phyloP scores from a whole-genome alignment of 2,329 filamentous ascomycete genomes.

The Hypoxylon sp. region DNA sequence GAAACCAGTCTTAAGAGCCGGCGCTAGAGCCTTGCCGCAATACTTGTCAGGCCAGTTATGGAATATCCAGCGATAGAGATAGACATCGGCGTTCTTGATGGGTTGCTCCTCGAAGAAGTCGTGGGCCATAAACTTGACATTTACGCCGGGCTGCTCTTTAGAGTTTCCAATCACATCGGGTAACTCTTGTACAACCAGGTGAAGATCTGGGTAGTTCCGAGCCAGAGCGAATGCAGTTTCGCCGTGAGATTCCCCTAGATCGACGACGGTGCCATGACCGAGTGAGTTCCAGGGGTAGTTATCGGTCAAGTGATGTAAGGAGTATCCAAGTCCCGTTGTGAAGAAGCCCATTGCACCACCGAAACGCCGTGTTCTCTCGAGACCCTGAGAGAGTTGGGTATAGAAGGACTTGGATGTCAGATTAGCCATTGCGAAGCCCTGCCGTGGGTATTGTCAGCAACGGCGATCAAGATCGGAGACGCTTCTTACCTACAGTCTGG shows the following conservation, averaged over 20 bases:
- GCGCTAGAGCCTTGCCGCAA: slow-evolving; percentile 39
- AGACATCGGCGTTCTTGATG: slow-evolving; percentile 52
- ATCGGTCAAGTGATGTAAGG: slow-evolving; percentile 16
- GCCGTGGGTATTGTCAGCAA: slow-evolving; percentile 12
- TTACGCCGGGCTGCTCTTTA: slow-evolving; percentile 2
- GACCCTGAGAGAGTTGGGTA: slow-evolving; percentile 17
- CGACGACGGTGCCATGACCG: slow-evolving; percentile 3
- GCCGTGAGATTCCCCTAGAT: slow-evolving; percentile 22
- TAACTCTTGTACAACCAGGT: slow-evolving; percentile 30
- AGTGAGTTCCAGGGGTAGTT: slow-evolving; percentile 15
- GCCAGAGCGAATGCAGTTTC: slow-evolving; percentile 13
- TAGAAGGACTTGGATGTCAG: slow-evolving; percentile 21
- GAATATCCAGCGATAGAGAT: slow-evolving; percentile 57
- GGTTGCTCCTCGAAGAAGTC: slow-evolving; percentile 58
- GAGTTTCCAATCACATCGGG: slow-evolving; percentile 17
- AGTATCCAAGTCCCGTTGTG: slow-evolving; percentile 1
- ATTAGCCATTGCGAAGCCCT: slow-evolving; percentile 27
- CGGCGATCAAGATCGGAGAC: not conserved
- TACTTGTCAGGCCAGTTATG: slow-evolving; percentile 59
- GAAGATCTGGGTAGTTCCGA: slow-evolving; percentile 6
- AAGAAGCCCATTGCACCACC: slow-evolving; percentile 25
- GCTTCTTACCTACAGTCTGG: slow-evolving; percentile 7
- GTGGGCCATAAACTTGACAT: slow-evolving; percentile 48
- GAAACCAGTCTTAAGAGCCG: slow-evolving; percentile 12
- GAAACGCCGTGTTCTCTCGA: slow-evolving; percentile 29